Conservation (phyloP, 2,329 filamentous ascomycete species). For the Fusarium oligoseptatum region DNA sequence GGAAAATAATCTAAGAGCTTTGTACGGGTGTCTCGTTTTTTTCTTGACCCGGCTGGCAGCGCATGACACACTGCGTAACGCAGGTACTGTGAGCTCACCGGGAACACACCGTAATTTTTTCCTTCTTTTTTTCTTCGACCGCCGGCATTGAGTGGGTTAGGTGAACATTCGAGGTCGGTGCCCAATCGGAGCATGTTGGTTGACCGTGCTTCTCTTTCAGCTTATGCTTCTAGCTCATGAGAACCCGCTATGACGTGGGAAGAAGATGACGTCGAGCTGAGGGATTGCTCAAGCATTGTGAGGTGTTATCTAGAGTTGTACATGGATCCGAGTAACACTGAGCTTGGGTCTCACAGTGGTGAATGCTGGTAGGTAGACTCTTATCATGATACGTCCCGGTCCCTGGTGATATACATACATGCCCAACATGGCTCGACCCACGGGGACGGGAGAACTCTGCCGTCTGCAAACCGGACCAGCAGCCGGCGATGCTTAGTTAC, state of each 20-base stretch:
- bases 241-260: neutral
- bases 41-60: neutral
- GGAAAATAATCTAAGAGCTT: no score
- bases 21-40: no score
- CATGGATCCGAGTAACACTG: neutral
- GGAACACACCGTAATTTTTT: conserved; percentile 3
- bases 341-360: neutral
- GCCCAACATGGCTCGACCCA: neutral
- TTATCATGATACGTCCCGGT: neutral
- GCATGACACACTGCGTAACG: neutral
- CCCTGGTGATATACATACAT: neutral
- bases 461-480: neutral
- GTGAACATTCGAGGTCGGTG: conserved; percentile 1
- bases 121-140: neutral
- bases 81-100: conserved; percentile 10
- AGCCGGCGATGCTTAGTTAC: conserved; percentile 14
- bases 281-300: neutral
- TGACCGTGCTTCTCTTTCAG: neutral
- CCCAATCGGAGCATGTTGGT: conserved; percentile 16
- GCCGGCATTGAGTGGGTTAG: neutral
- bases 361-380: neutral
- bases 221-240: conserved; percentile 1
- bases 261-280: neutral
- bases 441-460: neutral
- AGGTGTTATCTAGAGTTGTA: neutral